These are phyloP conservation scores for Royoungia palumana DNA, from an alignment of 768 basidiomycete genomes.

Conservation along the genomic window DNA sequence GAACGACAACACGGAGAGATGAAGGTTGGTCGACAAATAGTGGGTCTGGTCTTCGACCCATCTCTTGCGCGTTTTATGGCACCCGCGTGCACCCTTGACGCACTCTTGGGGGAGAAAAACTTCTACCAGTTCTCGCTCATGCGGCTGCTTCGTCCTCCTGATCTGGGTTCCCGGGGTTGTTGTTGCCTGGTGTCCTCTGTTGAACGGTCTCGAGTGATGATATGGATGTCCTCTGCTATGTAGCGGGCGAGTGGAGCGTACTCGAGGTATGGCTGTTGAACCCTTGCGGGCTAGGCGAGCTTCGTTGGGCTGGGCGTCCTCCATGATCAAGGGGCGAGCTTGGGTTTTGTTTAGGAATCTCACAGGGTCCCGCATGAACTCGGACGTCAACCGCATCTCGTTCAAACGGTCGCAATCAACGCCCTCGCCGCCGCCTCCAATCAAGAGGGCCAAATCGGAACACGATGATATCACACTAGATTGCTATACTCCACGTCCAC, in stretches of 20 bases:
- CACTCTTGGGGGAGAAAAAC: constrained; percentile 13
- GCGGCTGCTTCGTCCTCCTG: neutral
- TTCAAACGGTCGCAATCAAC: constrained; percentile 15
- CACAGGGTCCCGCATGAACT: constrained; percentile 16
- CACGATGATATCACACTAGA: neutral
- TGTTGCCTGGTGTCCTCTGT: neutral
- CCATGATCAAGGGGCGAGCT: constrained; percentile 20
- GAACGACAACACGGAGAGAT: constrained; percentile 10
- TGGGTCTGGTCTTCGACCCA: constrained; percentile 16
- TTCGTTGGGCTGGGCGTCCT: constrained; percentile 42
- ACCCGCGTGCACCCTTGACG: constrained; percentile 6
- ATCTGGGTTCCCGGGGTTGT: neutral
- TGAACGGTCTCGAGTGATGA: neutral
- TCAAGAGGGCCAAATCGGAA: constrained; percentile 25
- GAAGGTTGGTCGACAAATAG: constrained; percentile 3
- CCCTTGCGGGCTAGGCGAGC: constrained; percentile 36
- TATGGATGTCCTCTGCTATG: neutral
- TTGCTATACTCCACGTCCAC: constrained; percentile 6
- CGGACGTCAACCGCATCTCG: neutral
- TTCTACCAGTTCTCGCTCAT: neutral
- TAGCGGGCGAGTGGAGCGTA: constrained; percentile 10
- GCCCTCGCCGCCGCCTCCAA: neutral
- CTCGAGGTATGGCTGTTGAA: constrained; percentile 24
- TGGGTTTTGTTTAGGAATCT: constrained; percentile 23
- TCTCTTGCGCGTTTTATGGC: constrained; percentile 3